A percentile compares a stretch with the other conserved stretches of the same genome.
Conservation (phyloP, 345 rosid genomes). For the Eucalyptus pauciflora region DNA sequence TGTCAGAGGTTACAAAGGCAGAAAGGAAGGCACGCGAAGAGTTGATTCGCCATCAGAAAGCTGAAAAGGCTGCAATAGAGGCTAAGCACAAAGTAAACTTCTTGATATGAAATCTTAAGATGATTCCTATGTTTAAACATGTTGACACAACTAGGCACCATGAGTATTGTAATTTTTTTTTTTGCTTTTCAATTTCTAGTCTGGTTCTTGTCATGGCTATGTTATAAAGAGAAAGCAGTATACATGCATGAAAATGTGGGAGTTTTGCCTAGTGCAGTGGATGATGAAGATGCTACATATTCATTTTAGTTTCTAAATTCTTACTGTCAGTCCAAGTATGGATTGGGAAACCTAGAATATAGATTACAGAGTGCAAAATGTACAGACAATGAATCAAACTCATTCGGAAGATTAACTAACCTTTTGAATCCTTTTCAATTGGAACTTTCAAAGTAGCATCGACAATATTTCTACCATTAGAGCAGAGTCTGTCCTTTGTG, state of each 20-base stretch:
- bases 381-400: background rate
- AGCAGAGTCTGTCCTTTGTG: background rate
- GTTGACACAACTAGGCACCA: background rate
- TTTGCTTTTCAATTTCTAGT: background rate
- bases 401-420: background rate
- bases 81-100: slow-evolving; percentile 47
- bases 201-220: background rate
- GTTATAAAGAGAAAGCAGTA: background rate
- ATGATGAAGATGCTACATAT: background rate
- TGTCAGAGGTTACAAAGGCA: slow-evolving; percentile 43
- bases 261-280: background rate
- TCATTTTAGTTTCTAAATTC: background rate
- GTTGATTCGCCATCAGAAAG: slow-evolving; percentile 38
- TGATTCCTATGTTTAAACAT: background rate
- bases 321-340: background rate
- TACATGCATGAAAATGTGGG: background rate
- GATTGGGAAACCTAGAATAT: background rate
- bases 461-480: background rate
- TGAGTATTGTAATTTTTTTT: background rate
- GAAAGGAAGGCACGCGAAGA: slow-evolving; percentile 44
- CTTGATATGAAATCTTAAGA: background rate
- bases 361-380: background rate
- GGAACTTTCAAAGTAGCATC: background rate
- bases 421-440: background rate
- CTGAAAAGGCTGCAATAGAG: slow-evolving; percentile 63